These are phyloP conservation scores for Brassica hybrid DNA, from an alignment of 441 rosid species.

Conservation along the genomic window DNA sequence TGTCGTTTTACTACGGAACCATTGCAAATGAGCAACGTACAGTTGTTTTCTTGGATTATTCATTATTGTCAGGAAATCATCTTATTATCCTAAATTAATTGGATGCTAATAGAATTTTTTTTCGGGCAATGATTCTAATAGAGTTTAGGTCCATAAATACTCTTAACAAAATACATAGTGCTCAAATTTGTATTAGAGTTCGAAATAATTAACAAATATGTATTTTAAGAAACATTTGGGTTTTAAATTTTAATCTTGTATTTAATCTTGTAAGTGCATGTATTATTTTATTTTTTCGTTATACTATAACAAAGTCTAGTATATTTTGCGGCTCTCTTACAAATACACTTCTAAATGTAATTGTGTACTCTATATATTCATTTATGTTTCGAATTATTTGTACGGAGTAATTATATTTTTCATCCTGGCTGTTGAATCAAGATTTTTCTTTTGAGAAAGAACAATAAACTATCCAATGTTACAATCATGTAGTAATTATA, in stretches of 20 bases:
- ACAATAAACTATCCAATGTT: neutral
- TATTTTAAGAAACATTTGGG: neutral
- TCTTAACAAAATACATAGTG: neutral
- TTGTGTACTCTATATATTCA: neutral
- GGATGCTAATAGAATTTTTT: neutral
- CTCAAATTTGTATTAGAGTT: neutral
- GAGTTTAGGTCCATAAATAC: neutral
- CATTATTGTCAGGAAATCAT: neutral
- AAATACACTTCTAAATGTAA: neutral
- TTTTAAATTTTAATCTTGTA: neutral
- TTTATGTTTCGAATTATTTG: neutral
- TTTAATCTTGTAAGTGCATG: slow-evolving; percentile 6
- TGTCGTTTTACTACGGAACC: neutral
- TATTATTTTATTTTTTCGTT: neutral
- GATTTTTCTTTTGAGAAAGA: neutral
- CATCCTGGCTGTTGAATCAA: neutral
- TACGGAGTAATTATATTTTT: neutral
- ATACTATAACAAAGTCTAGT: neutral
- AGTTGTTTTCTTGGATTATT: neutral
- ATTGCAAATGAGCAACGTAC: neutral
- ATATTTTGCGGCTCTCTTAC: neutral
- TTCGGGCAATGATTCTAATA: neutral
- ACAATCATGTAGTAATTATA: neutral
- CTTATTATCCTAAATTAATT: neutral
- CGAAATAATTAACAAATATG: neutral